These are phyloP conservation scores for Neoboletus subvelutipes DNA, from an alignment of 768 basidiomycete genomes.

Conservation along the genomic window DNA sequence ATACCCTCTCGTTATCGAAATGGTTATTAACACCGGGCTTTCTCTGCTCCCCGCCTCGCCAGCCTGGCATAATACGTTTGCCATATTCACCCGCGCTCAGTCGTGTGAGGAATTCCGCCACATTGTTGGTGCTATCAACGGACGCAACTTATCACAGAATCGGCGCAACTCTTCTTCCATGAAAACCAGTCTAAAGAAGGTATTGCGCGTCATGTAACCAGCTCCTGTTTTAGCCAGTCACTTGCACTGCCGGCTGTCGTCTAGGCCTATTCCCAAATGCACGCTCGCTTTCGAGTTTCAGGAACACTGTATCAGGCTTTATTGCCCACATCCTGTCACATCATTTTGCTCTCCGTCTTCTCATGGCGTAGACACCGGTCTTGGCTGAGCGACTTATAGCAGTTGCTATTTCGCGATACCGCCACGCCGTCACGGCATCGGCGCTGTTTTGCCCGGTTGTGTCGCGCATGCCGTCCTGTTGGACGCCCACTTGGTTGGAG, in stretches of 20 bases:
- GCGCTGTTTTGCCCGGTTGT: background rate
- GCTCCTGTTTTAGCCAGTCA: background rate
- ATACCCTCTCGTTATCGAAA: background rate
- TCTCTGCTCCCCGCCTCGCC: background rate
- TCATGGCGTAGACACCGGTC: background rate
- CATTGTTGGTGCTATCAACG: background rate
- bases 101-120: background rate
- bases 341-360: background rate
- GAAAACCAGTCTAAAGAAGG: background rate
- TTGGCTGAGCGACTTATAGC: background rate
- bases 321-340: background rate
- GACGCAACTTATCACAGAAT: background rate
- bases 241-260: background rate
- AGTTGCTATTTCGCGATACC: background rate
- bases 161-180: background rate
- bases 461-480: conserved; percentile 5
- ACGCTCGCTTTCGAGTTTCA: background rate
- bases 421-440: conserved; percentile 4
- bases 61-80: too few species aligned
- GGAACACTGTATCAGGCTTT: conserved; percentile 5
- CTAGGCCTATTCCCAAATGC: background rate
- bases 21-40: background rate
- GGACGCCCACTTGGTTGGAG: background rate
- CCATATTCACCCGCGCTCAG: background rate
- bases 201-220: background rate